Percentiles rank a stretch among this genome's conserved stretches.
phyloP scores from a whole-genome alignment of 345 rosid genomes.

The Rhizophora apiculata region DNA sequence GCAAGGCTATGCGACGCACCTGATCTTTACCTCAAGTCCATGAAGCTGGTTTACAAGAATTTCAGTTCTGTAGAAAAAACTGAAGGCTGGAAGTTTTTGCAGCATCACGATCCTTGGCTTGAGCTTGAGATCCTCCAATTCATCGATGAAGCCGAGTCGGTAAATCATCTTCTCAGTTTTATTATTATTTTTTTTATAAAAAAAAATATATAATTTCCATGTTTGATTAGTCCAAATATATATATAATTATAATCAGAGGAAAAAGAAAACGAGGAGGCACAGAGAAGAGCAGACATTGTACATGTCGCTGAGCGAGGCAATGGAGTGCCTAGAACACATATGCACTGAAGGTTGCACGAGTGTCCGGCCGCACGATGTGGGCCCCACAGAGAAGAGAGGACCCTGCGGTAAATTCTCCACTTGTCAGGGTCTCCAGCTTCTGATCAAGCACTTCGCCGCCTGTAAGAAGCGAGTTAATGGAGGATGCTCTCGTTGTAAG shows the following conservation, averaged over 20 bases:
- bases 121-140: conserved; percentile 80
- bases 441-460: conserved; percentile 66
- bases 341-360: conserved; percentile 78
- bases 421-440: conserved; percentile 73
- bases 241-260: conserved; percentile 49
- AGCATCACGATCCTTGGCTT: conserved; percentile 60
- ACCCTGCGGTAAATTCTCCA: conserved; percentile 54
- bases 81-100: conserved; percentile 83
- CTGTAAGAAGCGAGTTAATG: conserved; percentile 55
- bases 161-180: conserved; percentile 15
- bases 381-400: conserved; percentile 22
- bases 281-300: conserved; percentile 49
- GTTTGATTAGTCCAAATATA: neutral
- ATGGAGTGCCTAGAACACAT: conserved; percentile 90
- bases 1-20: conserved; percentile 79
- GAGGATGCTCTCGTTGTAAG: conserved; percentile 70
- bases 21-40: conserved; percentile 57
- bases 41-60: conserved; percentile 44
- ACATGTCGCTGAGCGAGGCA: conserved; percentile 67
- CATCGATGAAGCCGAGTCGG: conserved; percentile 71
- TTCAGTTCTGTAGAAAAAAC: conserved; percentile 59
- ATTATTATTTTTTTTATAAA: no score
- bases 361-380: conserved; percentile 54
- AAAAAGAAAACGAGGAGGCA: conserved; percentile 58
- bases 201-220: neutral